Evolutionary conservation across 805 yeast genomes (phyloP), one percentile per base, ranked within the genome.

Genomic region (Metschnikowia baotianmanensis): DNA sequence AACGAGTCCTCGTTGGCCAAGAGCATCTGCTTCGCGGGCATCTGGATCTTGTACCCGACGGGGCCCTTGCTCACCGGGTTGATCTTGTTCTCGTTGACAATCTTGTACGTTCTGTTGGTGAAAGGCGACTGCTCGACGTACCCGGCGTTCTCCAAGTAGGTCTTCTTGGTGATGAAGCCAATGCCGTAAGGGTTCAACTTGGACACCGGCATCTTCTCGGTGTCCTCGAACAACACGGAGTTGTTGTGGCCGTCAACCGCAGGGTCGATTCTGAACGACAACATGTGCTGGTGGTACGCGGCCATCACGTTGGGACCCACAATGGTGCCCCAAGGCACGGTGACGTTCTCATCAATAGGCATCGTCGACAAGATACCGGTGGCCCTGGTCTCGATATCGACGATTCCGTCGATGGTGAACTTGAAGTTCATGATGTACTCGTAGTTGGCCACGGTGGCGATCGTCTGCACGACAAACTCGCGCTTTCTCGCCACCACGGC

Each of bases 291-390:
- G 62, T 85, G 95, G 71, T 80, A 82, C 22, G 91, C 82, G 38
- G 95, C 95, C 76, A 83, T 76, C 42, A 82, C 89, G 56, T 83
- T 81, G 48, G 89, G 90, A 33, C 86, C 88, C 43, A 85, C 83
- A 48, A 75, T 72, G 26, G 89, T 85, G 55, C 89, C 90, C 77
- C 78, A 77, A 48, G 84, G 84, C 46, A 82, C 85, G 40, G 67
- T 72, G 46, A 73, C 74, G 56, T 75, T 80, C 50, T 77, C 80
- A 49, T 85, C 90, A 50, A 83, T 79, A 53, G 89, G 88, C 83
- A 82, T 83, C 44, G 95, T 85, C 25, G 91, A 84, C 51, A 85
- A 72, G 56, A 85, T 85, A 73, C 95, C 95, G 43, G 95, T 85
- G 46, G 93, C 93, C 67, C 91, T 76, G 45, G 83, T 82, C 62